Conservation (phyloP, 148 eudicot species). For the Diospyros kaki region DNA sequence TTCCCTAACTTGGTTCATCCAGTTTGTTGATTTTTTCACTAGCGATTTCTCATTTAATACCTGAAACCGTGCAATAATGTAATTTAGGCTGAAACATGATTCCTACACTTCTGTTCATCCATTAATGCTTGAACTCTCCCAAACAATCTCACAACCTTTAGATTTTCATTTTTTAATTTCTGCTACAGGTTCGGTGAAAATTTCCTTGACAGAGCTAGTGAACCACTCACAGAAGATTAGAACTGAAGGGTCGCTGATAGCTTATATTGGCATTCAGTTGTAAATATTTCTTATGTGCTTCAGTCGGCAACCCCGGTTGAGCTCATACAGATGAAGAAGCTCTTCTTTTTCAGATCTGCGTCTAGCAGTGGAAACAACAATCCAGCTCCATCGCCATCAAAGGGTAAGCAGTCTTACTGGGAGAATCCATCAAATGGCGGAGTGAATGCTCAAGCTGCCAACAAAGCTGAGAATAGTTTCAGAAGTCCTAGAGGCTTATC, state of each 20-base stretch:
- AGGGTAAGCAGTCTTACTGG: constrained; percentile 38
- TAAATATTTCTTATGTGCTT: constrained; percentile 13
- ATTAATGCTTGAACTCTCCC: neutral
- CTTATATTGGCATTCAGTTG: neutral
- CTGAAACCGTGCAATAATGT: neutral
- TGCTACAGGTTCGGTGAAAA: neutral
- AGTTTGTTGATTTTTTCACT: too few species aligned
- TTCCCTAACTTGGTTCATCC: too few species aligned
- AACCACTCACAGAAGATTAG: neutral
- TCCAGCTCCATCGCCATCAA: constrained; percentile 30
- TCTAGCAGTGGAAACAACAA: constrained; percentile 32
- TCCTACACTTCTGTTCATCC: neutral
- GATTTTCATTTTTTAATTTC: neutral
- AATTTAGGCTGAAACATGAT: neutral
- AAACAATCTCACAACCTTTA: neutral
- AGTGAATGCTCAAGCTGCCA: constrained; percentile 6
- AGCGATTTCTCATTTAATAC: neutral
- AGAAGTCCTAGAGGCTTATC: constrained; percentile 15
- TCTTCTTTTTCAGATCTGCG: constrained; percentile 64
- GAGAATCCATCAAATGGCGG: constrained; percentile 37
- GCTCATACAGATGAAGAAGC: constrained; percentile 56
- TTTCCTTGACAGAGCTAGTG: neutral
- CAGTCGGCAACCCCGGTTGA: constrained; percentile 1
- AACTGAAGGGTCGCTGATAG: neutral
- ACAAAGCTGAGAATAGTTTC: constrained; percentile 17